These are phyloP conservation scores for Epichloe typhina DNA, from an alignment of 2,329 filamentous ascomycete genomes.

Conservation along the genomic window DNA sequence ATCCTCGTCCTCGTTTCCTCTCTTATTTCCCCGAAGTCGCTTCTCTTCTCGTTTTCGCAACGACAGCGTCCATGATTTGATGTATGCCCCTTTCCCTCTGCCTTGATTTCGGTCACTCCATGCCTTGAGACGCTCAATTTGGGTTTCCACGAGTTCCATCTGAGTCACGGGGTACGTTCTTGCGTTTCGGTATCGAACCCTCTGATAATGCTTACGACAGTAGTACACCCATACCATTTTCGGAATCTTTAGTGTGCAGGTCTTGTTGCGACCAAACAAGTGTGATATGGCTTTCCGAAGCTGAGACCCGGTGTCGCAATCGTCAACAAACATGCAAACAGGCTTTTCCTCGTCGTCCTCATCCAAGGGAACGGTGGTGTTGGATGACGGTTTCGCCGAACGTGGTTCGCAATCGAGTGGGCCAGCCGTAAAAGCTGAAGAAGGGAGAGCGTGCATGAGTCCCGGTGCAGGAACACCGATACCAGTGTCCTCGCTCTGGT, in stretches of 20 bases:
- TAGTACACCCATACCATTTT: conserved; percentile 59
- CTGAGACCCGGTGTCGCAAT: conserved; percentile 47
- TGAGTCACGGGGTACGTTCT: conserved; percentile 48
- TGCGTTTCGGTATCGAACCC: conserved; percentile 54
- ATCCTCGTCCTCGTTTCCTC: conserved; percentile 18
- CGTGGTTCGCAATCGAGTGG: not conserved
- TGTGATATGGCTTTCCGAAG: conserved; percentile 68
- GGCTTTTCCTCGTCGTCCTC: conserved; percentile 15
- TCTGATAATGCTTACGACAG: conserved; percentile 76
- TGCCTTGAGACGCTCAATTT: conserved; percentile 46
- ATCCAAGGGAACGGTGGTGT: not conserved
- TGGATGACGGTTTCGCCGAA: not conserved
- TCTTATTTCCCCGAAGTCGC: conserved; percentile 28
- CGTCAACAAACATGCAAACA: conserved; percentile 40
- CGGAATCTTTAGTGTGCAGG: conserved; percentile 58
- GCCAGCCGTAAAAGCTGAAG: not conserved
- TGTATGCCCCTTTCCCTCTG: conserved; percentile 17
- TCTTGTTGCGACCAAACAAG: conserved; percentile 73
- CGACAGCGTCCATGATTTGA: conserved; percentile 43
- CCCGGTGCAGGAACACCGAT: not conserved
- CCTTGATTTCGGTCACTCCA: conserved; percentile 44
- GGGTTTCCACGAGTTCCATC: conserved; percentile 48
- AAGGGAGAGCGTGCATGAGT: not conserved
- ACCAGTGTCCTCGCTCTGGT: not conserved
- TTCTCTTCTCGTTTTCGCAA: conserved; percentile 52